A percentile compares a stretch with the other conserved stretches of the same genome.
phyloP scores from a whole-genome alignment of 2,329 filamentous ascomycete genomes.

The Penicillium freii region DNA sequence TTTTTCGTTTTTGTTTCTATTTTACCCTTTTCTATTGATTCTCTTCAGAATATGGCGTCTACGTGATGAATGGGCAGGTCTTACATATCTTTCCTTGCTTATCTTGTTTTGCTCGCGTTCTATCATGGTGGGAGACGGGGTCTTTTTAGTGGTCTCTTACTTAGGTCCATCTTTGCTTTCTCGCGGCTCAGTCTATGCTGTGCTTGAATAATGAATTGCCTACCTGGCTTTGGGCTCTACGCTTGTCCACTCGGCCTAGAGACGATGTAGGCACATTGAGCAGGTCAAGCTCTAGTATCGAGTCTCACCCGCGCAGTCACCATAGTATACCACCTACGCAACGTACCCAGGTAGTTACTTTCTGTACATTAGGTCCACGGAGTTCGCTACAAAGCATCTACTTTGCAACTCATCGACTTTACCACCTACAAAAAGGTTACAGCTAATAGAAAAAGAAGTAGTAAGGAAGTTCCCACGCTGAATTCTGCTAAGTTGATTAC shows the following conservation, averaged over 20 bases:
- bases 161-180: not conserved
- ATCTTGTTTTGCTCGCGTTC: not conserved
- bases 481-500: slow-evolving; percentile 13
- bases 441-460: not conserved
- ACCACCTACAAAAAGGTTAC: not conserved
- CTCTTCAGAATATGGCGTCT: slow-evolving; percentile 7
- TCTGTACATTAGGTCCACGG: not conserved
- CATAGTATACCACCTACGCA: not conserved
- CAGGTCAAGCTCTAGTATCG: not conserved
- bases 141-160: not conserved
- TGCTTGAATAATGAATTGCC: slow-evolving; percentile 4
- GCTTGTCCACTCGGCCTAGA: not conserved
- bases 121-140: not conserved
- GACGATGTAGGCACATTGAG: not conserved
- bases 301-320: not conserved
- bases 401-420: not conserved
- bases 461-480: not conserved
- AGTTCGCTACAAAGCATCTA: not conserved
- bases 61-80: slow-evolving; percentile 6
- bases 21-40: slow-evolving; percentile 2
- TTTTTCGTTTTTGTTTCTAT: not conserved
- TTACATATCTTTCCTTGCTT: slow-evolving; percentile 1
- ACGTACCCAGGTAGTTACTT: not conserved
- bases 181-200: not conserved
- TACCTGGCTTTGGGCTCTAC: too few species aligned